Conservation (phyloP, 768 basidiomycete genomes). For the Leucosporidium creatinivorum region DNA sequence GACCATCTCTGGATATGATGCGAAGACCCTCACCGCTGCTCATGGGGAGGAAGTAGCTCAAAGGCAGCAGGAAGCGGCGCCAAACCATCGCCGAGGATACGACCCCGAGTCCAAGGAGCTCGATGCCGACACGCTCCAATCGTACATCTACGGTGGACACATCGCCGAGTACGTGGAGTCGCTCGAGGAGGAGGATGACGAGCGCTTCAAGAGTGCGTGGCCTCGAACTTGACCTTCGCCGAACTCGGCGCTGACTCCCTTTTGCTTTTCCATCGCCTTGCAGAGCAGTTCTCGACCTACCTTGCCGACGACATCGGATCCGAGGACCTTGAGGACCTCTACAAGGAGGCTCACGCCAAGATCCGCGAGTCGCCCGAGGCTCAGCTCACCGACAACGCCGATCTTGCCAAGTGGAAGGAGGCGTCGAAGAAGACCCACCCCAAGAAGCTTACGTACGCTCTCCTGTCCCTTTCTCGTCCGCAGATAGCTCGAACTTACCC, state of each 20-base stretch:
- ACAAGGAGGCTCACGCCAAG: slow-evolving; percentile 75
- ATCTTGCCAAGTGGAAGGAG: slow-evolving; percentile 65
- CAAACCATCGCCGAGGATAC: too few species aligned
- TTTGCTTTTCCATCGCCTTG: slow-evolving; percentile 47
- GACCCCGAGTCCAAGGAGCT: slow-evolving; percentile 87
- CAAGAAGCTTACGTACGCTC: slow-evolving; percentile 53
- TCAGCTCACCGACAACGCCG: slow-evolving; percentile 73
- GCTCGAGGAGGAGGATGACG: slow-evolving; percentile 98
- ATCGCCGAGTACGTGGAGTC: slow-evolving; percentile 99
- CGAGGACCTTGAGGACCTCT: slow-evolving; percentile 91
- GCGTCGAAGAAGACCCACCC: slow-evolving; percentile 67
- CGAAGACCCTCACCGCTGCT: too few species aligned
- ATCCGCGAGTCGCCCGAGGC: slow-evolving; percentile 89
- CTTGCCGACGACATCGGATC: slow-evolving; percentile 92
- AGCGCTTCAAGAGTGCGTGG: slow-evolving; percentile 52
- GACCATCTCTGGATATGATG: too few species aligned
- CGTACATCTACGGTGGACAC: slow-evolving; percentile 78
- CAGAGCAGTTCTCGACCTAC: slow-evolving; percentile 45
- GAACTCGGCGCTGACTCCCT: slow-evolving; percentile 60
- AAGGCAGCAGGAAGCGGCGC: too few species aligned
- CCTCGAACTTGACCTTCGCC: background rate
- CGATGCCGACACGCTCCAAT: slow-evolving; percentile 88
- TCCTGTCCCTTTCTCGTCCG: too few species aligned
- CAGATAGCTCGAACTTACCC: too few species aligned
- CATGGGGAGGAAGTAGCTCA: too few species aligned